Evolutionary conservation across 2,329 filamentous ascomycete species (phyloP).

Genomic region (Trichoderma koningii): DNA sequence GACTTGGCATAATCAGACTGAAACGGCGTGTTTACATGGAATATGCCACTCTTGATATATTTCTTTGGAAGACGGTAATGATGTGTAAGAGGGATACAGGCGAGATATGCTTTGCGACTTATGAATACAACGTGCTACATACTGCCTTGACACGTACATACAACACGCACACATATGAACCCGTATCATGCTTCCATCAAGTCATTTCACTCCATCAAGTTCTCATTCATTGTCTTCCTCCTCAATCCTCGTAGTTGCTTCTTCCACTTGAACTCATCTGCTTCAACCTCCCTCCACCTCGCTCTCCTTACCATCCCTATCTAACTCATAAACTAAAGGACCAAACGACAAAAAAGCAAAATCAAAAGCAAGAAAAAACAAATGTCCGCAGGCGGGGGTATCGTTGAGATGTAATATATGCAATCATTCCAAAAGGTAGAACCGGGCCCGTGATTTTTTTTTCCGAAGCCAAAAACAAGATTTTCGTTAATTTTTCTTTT

Average conservation of each 20-base stretch:
- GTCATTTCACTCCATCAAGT: not conserved
- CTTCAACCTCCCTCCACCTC: not conserved
- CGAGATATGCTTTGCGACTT: too few species aligned
- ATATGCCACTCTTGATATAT: too few species aligned
- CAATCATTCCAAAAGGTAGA: slow-evolving; percentile 35
- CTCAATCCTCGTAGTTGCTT: not conserved
- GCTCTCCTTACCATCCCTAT: slow-evolving; percentile 5
- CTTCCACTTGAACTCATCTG: not conserved
- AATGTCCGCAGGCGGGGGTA: slow-evolving; percentile 38
- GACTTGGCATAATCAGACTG: too few species aligned
- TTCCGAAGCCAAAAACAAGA: not conserved
- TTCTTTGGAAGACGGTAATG: too few species aligned
- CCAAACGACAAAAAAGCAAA: not conserved
- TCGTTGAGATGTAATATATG: slow-evolving; percentile 46
- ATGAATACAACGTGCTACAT: too few species aligned
- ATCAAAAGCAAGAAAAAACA: not conserved
- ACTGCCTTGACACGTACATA: too few species aligned
- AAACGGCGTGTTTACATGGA: too few species aligned
- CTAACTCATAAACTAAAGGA: slow-evolving; percentile 15
- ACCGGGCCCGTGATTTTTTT: slow-evolving; percentile 12
- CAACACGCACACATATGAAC: too few species aligned
- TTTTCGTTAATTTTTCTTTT: not conserved
- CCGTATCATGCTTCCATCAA: too few species aligned
- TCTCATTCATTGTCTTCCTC: not conserved
- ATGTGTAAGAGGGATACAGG: too few species aligned